Base-by-base conservation (phyloP, 257 asterid species). In the Anisodus acutangulus region DNA sequence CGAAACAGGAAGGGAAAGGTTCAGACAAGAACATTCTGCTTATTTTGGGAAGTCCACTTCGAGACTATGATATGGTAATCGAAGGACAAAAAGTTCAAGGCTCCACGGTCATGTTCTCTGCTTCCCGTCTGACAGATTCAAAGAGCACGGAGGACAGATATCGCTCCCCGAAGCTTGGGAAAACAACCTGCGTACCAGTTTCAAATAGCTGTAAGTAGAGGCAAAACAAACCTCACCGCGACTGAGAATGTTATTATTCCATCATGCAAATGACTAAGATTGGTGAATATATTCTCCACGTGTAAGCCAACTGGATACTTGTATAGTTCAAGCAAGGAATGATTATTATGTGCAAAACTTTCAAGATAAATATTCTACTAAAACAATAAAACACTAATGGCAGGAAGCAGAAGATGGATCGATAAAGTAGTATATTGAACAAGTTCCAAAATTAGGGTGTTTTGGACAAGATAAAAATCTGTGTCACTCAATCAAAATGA, bases 131-230 rank as follows among this genome's bases (percentile, higher is more conserved):
- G 54, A 93, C 90, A 1, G 97, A 88, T 13, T 94, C 98, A 55
- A 95, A 95, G 35, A 95, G 97, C 31, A 90, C 94, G 8, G 99
- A 90, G 15, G 99, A 95, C 5, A 95, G 94, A 78, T 95, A 95
- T 5, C 99, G 90, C 90, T 95, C 99, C 6, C 99, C 99, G 17
- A 91, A 94, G 91, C 99, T 94, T 17, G 98, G 97, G 88, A 94
- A 95, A 70, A 95, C 81, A 47, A 80, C 98, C 98, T 95, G 90
- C 84, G 84, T 9, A 26, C 16, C 35, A 79, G 82, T 45, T 43
- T 51, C 43, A 76, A 35, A 13, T 51, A 26, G 81, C 22, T 22
- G 45, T 51, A 37, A 16, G 16, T 1, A 76, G 13, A 51, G 3
- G 62, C 47, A 26, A 76, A 51, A 72, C 17, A 72, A 76, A 51